Evolutionary conservation across 2,329 filamentous ascomycete genomes (phyloP).

Genomic region (Nakataea oryzae): DNA sequence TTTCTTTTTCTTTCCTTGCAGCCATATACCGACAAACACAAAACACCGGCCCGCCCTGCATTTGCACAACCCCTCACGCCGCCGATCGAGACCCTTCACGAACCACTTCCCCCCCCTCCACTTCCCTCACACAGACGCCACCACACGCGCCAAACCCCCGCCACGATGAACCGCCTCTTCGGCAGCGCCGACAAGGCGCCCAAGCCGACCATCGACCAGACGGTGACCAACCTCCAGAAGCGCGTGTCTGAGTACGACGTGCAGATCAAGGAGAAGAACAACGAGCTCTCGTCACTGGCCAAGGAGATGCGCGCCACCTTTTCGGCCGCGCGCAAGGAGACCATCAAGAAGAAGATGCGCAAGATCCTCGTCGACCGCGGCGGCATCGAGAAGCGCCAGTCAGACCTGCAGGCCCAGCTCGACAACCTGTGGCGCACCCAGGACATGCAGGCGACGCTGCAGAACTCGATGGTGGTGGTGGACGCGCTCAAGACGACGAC

Average conservation of each 20-base stretch:
- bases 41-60: no score
- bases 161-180: constrained; percentile 85
- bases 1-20: no score
- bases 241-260: constrained; percentile 84
- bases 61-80: no score
- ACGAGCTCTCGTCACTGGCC: constrained; percentile 70
- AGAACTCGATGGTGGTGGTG: constrained; percentile 97
- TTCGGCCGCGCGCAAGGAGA: background rate
- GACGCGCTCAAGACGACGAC: constrained; percentile 97
- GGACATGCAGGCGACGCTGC: constrained; percentile 97
- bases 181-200: constrained; percentile 67
- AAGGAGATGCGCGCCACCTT: constrained; percentile 69
- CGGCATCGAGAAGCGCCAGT: constrained; percentile 86
- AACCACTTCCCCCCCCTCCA: no score
- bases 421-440: constrained; percentile 99
- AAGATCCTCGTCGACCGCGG: constrained; percentile 90
- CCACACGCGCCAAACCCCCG: background rate
- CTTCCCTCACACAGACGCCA: background rate
- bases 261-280: constrained; percentile 85
- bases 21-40: no score
- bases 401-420: constrained; percentile 85
- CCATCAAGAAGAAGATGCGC: constrained; percentile 82
- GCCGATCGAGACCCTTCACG: no score
- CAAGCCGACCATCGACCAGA: constrained; percentile 77
- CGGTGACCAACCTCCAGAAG: constrained; percentile 77